A percentile compares a stretch with the other conserved stretches of the same genome.
These are phyloP conservation scores for Rauvolfia tetraphylla DNA, from an alignment of 257 asterid species.

Conservation along the genomic window DNA sequence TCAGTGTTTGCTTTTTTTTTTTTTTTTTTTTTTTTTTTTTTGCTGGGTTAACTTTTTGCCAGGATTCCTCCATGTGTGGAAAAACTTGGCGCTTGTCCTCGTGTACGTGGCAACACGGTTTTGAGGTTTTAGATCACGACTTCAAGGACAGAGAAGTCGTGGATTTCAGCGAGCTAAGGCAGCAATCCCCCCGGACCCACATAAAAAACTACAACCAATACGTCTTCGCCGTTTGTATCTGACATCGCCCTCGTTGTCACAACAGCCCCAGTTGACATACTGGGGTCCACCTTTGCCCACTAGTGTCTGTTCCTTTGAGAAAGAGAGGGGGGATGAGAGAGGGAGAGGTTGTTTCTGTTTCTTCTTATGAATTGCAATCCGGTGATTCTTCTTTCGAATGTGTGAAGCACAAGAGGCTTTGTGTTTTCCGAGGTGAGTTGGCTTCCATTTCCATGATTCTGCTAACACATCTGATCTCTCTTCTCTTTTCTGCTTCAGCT, in stretches of 20 bases:
- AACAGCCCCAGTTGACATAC: not conserved
- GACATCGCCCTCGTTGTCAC: not conserved
- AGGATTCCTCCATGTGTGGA: too few species aligned
- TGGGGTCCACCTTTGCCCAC: not conserved
- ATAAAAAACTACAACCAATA: not conserved
- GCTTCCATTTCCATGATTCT: slow-evolving; percentile 11
- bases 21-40: too few species aligned
- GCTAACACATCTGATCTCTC: not conserved
- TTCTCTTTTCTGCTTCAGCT: not conserved
- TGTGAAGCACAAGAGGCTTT: slow-evolving; percentile 9
- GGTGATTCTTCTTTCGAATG: slow-evolving; percentile 1
- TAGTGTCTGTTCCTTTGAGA: not conserved
- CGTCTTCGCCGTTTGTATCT: not conserved
- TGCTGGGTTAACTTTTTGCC: too few species aligned
- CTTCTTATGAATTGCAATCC: not conserved
- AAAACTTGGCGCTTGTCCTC: too few species aligned
- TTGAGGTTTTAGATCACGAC: slow-evolving; percentile 4
- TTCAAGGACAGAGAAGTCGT: not conserved
- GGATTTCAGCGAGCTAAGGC: not conserved
- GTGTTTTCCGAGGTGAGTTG: not conserved
- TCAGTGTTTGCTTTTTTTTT: too few species aligned
- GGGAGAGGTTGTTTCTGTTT: not conserved
- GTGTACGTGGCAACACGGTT: not conserved
- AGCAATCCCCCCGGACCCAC: slow-evolving; percentile 10
- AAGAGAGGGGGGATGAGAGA: not conserved